Conservation (phyloP, 2,329 filamentous ascomycete genomes). For the Penicillium nordicum region DNA sequence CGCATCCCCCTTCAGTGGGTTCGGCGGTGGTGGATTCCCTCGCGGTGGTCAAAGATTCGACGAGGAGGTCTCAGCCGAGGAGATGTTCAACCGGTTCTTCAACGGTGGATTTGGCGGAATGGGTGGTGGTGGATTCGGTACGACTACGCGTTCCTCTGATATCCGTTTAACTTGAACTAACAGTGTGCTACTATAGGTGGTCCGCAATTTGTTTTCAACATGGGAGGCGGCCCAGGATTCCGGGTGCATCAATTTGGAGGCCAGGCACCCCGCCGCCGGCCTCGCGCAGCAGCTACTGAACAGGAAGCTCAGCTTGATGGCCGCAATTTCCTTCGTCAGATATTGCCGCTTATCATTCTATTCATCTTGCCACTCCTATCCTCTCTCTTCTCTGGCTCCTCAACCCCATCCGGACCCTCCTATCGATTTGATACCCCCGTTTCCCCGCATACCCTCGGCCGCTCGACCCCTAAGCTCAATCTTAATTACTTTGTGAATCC, state of each 20-base stretch:
- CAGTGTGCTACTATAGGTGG: slow-evolving; percentile 47
- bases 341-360: slow-evolving; percentile 84
- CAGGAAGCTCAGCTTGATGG: slow-evolving; percentile 53
- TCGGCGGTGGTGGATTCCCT: slow-evolving; percentile 49
- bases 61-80: slow-evolving; percentile 91
- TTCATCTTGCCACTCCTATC: slow-evolving; percentile 82
- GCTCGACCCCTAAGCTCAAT: slow-evolving; percentile 66
- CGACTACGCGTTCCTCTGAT: slow-evolving; percentile 16
- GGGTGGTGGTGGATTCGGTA: slow-evolving; percentile 63
- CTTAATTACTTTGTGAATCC: slow-evolving; percentile 86
- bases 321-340: slow-evolving; percentile 60
- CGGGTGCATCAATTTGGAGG: slow-evolving; percentile 96
- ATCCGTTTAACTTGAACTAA: neutral
- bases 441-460: slow-evolving; percentile 70
- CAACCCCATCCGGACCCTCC: slow-evolving; percentile 58
- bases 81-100: slow-evolving; percentile 97
- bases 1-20: slow-evolving; percentile 45
- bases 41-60: slow-evolving; percentile 61
- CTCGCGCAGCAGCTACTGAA: slow-evolving; percentile 59
- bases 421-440: slow-evolving; percentile 72
- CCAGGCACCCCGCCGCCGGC: slow-evolving; percentile 68
- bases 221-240: slow-evolving; percentile 85
- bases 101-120: slow-evolving; percentile 60
- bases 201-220: slow-evolving; percentile 91
- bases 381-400: slow-evolving; percentile 65